Evolutionary conservation across 495 filamentous ascomycete species (phyloP).

Genomic region (Hypoxylon perforatum): DNA sequence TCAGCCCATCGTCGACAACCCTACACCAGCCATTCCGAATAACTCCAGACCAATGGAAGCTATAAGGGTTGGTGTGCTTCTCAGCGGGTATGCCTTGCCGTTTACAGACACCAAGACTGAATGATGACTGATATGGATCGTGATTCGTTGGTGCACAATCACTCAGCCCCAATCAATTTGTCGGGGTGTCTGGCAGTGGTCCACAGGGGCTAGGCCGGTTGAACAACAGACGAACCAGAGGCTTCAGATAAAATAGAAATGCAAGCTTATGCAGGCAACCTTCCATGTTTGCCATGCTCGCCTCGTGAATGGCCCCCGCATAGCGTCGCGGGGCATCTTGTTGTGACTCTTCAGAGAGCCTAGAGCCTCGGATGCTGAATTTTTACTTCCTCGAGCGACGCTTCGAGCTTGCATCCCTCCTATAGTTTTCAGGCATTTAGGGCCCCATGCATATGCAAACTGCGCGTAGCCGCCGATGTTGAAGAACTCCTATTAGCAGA

Average conservation of each 20-base stretch:
- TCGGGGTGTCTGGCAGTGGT: constrained; percentile 24
- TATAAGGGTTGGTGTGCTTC: constrained; percentile 34
- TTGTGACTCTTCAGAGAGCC: constrained; percentile 23
- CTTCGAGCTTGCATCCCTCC: constrained; percentile 16
- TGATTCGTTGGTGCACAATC: constrained; percentile 48
- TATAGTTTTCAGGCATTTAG: constrained; percentile 23
- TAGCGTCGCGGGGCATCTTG: constrained; percentile 16
- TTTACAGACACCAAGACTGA: constrained; percentile 44
- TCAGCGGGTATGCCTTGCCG: constrained; percentile 58
- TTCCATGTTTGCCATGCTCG: constrained; percentile 41
- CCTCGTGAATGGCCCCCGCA: constrained; percentile 40
- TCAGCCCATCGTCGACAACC: constrained; percentile 31
- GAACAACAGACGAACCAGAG: constrained; percentile 40
- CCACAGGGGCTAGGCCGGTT: constrained; percentile 28
- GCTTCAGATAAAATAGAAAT: constrained; percentile 36
- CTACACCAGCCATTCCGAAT: constrained; percentile 20
- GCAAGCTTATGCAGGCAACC: constrained; percentile 41
- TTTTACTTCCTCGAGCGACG: constrained; percentile 2
- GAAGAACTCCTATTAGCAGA: constrained; percentile 27
- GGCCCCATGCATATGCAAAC: constrained; percentile 43
- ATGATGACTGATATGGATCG: constrained; percentile 38
- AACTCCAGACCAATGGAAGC: constrained; percentile 30
- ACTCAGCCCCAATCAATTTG: constrained; percentile 41
- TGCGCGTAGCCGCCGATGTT: constrained; percentile 42
- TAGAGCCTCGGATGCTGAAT: constrained; percentile 21